A percentile compares a stretch with the other conserved stretches of the same genome.
These are phyloP conservation scores for Xerocomus amazonicus DNA, from an alignment of 1,284 basidiomycete species.

Conservation along the genomic window DNA sequence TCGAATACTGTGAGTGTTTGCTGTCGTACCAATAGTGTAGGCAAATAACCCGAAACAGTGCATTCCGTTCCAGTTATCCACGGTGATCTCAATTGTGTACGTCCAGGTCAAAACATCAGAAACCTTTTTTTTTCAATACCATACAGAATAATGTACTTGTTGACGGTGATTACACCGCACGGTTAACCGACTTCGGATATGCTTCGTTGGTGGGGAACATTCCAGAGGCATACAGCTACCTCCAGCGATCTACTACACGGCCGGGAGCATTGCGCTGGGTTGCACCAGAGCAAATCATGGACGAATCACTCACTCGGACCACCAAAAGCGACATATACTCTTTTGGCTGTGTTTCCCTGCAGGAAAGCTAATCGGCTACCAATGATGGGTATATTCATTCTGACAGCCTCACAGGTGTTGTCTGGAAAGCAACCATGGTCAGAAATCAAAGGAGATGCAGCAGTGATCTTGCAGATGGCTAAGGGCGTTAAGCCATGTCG, in stretches of 20 bases:
- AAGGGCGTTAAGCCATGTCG: neutral
- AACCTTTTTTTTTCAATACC: too few species aligned
- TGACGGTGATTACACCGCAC: neutral
- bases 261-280: neutral
- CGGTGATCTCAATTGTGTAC: constrained; percentile 13
- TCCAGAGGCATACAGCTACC: neutral
- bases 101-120: neutral
- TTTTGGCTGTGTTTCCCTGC: neutral
- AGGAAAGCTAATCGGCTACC: too few species aligned
- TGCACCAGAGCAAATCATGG: neutral
- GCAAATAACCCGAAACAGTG: constrained; percentile 1
- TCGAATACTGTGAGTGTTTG: constrained; percentile 13
- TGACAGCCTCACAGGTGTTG: too few species aligned
- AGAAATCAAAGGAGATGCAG: neutral
- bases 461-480: neutral
- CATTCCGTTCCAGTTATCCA: constrained; percentile 17
- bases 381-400: too few species aligned
- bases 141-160: constrained; percentile 5
- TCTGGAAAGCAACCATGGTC: too few species aligned
- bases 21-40: accelerated
- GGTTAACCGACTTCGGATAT: constrained; percentile 1
- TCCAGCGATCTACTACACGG: neutral
- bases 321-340: constrained; percentile 5
- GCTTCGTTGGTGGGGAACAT: neutral
- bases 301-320: neutral